These are phyloP conservation scores for Artemisia tridentata DNA, from an alignment of 129 eudicot genomes.

Conservation along the genomic window DNA sequence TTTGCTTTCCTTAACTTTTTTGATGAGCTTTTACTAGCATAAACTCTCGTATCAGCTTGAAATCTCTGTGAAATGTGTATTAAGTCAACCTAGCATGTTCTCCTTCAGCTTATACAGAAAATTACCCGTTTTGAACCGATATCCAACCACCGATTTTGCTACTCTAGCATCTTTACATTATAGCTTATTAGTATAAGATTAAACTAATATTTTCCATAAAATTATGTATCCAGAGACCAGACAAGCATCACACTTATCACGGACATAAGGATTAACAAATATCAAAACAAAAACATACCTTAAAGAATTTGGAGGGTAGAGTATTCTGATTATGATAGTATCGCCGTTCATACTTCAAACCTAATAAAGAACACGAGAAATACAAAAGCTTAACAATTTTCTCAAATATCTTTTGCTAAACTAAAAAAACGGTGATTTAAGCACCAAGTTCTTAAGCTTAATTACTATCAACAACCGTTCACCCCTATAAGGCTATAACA, in stretches of 20 bases:
- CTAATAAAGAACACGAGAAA: slow-evolving; percentile 12
- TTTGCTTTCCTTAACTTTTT: slow-evolving; percentile 49
- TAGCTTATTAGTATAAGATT: background rate
- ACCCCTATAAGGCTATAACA: no score
- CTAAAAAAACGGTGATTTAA: no score
- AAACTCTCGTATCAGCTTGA: slow-evolving; percentile 37
- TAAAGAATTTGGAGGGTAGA: slow-evolving; percentile 9
- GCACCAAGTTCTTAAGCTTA: no score
- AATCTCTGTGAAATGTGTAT: slow-evolving; percentile 29
- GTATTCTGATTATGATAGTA: slow-evolving; percentile 13
- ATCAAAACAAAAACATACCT: slow-evolving; percentile 21
- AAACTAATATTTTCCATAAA: background rate
- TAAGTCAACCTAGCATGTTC: background rate
- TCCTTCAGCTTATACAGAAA: background rate
- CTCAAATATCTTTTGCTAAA: no score
- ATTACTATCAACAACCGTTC: no score
- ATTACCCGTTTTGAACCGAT: background rate
- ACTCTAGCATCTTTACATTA: background rate
- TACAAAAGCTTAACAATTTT: background rate
- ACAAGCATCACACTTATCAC: slow-evolving; percentile 10
- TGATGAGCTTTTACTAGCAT: slow-evolving; percentile 48
- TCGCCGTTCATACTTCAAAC: slow-evolving; percentile 16
- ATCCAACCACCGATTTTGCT: background rate
- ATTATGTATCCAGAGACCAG: background rate
- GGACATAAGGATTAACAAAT: background rate